These are phyloP conservation scores for Calycina marina DNA, from an alignment of 2,329 filamentous ascomycete species.

Conservation along the genomic window DNA sequence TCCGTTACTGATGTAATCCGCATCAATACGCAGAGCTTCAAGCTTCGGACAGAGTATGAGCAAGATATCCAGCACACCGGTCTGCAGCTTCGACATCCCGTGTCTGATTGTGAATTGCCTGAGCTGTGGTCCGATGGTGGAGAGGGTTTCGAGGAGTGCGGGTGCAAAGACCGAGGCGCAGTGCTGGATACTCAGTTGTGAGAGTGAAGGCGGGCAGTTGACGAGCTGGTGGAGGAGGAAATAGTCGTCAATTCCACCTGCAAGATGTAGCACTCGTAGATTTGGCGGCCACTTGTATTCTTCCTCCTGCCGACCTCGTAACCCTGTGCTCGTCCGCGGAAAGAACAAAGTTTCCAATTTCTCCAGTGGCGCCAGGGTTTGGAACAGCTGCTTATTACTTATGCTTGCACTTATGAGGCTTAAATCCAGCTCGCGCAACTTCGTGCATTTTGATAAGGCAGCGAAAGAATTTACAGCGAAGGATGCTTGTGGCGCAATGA, in stretches of 20 bases:
- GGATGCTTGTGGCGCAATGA: conserved; percentile 21
- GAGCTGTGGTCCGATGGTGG: conserved; percentile 15
- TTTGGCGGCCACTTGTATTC: conserved; percentile 20
- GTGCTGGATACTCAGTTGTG: conserved; percentile 20
- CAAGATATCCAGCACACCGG: conserved; percentile 14
- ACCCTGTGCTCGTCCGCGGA: conserved; percentile 15
- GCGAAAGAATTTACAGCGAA: conserved; percentile 23
- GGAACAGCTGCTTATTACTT: conserved; percentile 19
- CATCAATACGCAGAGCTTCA: conserved; percentile 18
- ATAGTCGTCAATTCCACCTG: conserved; percentile 19
- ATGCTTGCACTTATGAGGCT: conserved; percentile 21
- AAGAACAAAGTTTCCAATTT: conserved; percentile 21
- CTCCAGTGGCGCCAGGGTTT: conserved; percentile 17
- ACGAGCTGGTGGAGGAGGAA: conserved; percentile 16
- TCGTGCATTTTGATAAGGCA: conserved; percentile 22
- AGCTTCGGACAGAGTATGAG: conserved; percentile 16
- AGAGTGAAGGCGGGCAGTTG: conserved; percentile 11
- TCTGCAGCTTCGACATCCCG: conserved; percentile 18
- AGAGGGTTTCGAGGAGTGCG: conserved; percentile 12
- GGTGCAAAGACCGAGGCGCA: conserved; percentile 16
- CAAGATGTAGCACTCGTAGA: conserved; percentile 20
- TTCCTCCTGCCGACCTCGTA: neutral
- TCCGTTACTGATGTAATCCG: conserved; percentile 19
- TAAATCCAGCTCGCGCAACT: conserved; percentile 19
- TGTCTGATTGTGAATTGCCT: conserved; percentile 21